phyloP scores from a whole-genome alignment of 2,329 filamentous ascomycete species.

The Aspergillus neoniger region DNA sequence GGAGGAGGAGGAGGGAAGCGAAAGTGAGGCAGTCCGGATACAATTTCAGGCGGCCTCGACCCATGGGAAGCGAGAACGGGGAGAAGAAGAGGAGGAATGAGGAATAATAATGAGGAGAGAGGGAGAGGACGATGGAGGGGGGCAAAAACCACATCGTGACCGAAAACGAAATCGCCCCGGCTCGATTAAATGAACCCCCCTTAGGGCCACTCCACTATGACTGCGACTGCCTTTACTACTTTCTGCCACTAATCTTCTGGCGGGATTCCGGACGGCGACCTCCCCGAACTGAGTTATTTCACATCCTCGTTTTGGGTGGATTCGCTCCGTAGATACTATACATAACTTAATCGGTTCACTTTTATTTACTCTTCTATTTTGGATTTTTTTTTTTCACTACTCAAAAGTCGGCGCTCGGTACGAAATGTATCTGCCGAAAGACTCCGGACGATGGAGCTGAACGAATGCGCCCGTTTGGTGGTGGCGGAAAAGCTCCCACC shows the following conservation, averaged over 20 bases:
- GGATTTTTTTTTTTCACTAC: not conserved
- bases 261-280: not conserved
- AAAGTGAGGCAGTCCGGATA: not conserved
- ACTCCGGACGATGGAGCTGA: not conserved
- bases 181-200: constrained; percentile 12
- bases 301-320: not conserved
- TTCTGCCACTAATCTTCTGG: not conserved
- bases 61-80: constrained; percentile 5
- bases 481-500: not conserved
- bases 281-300: not conserved
- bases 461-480: not conserved
- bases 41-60: constrained; percentile 7
- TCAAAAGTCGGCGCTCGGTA: not conserved
- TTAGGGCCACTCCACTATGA: constrained; percentile 11
- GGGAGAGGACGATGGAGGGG: constrained; percentile 11
- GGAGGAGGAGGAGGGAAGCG: not conserved
- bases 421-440: not conserved
- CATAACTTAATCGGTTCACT: not conserved
- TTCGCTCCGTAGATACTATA: not conserved
- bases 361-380: not conserved
- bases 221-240: not conserved
- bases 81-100: constrained; percentile 13
- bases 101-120: constrained; percentile 8
- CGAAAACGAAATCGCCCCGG: constrained; percentile 11
- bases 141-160: constrained; percentile 18